Percentiles rank a stretch among this genome's conserved stretches.
These are phyloP conservation scores for Chlamydomonas asymmetrica DNA, from an alignment of 139 green algal species.

Conservation along the genomic window DNA sequence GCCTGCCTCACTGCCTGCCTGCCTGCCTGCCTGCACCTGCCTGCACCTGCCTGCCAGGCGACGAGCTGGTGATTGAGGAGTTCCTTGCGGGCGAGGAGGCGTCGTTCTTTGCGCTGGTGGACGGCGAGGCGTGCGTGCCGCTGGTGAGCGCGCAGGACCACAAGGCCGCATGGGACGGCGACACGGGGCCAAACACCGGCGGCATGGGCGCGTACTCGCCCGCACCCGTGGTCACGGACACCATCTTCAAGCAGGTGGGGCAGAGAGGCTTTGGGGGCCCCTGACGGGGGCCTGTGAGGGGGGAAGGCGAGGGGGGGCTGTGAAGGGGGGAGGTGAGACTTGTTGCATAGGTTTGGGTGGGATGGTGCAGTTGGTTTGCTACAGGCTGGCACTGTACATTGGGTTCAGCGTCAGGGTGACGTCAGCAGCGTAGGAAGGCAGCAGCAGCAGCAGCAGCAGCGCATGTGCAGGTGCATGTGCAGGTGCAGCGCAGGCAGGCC, in stretches of 20 bases:
- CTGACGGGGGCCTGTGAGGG: neutral
- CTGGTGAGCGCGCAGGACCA: slow-evolving; percentile 87
- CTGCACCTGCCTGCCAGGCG: too few species aligned
- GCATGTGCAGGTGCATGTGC: too few species aligned
- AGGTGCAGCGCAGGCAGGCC: too few species aligned
- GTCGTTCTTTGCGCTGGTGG: slow-evolving; percentile 96
- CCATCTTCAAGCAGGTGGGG: slow-evolving; percentile 66
- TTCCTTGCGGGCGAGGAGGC: slow-evolving; percentile 95
- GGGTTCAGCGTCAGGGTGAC: too few species aligned
- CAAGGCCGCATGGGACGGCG: slow-evolving; percentile 93
- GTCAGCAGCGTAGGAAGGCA: too few species aligned
- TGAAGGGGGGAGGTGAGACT: too few species aligned
- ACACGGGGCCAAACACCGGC: slow-evolving; percentile 97
- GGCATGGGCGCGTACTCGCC: slow-evolving; percentile 98
- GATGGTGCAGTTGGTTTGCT: neutral
- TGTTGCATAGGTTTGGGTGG: too few species aligned
- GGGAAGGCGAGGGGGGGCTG: neutral
- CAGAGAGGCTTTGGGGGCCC: neutral
- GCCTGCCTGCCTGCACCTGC: too few species aligned
- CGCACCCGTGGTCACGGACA: slow-evolving; percentile 86
- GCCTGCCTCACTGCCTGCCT: too few species aligned
- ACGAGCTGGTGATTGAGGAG: slow-evolving; percentile 92
- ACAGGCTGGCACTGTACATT: too few species aligned
- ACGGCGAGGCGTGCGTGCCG: slow-evolving; percentile 76
- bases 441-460: too few species aligned